A percentile compares a stretch with the other conserved stretches of the same genome.
Conservation (phyloP, 176 grass and related monocot genomes). For the Oryza meyeriana region DNA sequence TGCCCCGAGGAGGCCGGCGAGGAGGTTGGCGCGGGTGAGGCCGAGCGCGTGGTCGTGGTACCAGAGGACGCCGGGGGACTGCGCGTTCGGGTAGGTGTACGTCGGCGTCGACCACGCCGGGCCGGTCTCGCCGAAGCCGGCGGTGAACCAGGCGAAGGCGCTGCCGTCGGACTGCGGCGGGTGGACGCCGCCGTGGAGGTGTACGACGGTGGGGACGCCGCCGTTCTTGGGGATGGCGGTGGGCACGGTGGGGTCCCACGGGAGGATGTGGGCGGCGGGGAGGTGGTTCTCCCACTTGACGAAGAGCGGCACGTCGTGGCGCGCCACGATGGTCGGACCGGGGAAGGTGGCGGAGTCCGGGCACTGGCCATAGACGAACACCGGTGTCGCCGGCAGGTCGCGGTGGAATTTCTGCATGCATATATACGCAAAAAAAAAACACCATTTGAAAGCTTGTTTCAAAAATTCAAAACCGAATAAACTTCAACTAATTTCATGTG, state of each 20-base stretch:
- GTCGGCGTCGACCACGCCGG: conserved; percentile 39
- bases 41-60: conserved; percentile 80
- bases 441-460: no score
- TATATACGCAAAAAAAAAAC: neutral
- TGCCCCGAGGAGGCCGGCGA: conserved; percentile 69
- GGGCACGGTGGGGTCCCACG: conserved; percentile 63
- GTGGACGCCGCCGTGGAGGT: conserved; percentile 68
- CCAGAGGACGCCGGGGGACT: conserved; percentile 57
- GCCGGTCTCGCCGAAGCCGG: conserved; percentile 36
- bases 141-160: conserved; percentile 72
- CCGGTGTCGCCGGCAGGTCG: conserved; percentile 58
- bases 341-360: conserved; percentile 48
- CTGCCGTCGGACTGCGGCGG: conserved; percentile 54
- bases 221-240: conserved; percentile 38
- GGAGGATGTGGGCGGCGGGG: conserved; percentile 56
- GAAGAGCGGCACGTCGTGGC: conserved; percentile 47
- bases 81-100: conserved; percentile 65
- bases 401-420: conserved; percentile 82
- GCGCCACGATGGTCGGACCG: conserved; percentile 58
- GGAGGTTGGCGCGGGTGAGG: conserved; percentile 71
- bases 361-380: conserved; percentile 60
- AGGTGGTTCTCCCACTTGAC: conserved; percentile 82
- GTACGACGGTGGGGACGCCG: conserved; percentile 73
- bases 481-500: neutral
- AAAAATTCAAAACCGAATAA: no score